These are phyloP conservation scores for Suillus cothurnatus DNA, from an alignment of 768 basidiomycete genomes.

Conservation along the genomic window DNA sequence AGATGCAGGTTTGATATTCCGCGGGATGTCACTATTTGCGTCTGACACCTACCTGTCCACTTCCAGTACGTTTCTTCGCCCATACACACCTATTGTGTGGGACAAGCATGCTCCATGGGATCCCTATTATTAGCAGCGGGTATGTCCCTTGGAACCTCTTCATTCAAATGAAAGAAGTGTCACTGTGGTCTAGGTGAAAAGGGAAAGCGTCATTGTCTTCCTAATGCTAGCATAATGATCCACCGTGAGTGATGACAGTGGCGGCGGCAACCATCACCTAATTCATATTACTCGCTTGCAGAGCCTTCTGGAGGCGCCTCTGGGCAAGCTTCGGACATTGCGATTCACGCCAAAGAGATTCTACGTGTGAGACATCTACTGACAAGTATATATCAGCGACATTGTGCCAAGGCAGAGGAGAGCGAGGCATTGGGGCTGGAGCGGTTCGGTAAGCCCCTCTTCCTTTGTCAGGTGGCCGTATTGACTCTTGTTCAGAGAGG, in stretches of 20 bases:
- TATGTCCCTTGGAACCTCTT: constrained; percentile 22
- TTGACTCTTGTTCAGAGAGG: constrained; percentile 52
- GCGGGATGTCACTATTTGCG: constrained; percentile 10
- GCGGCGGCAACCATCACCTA: constrained; percentile 6
- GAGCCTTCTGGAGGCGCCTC: constrained; percentile 97
- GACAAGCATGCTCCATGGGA: constrained; percentile 96
- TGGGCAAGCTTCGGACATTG: constrained; percentile 95
- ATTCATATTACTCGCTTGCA: constrained; percentile 36
- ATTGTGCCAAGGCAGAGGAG: constrained; percentile 75
- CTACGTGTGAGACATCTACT: constrained; percentile 82
- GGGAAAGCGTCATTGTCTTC: constrained; percentile 90
- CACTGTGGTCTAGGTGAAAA: constrained; percentile 57
- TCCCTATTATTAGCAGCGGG: constrained; percentile 89
- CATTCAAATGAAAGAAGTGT: constrained; percentile 17
- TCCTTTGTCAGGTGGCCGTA: constrained; percentile 18
- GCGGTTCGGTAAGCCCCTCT: constrained; percentile 69
- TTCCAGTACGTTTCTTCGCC: constrained; percentile 87
- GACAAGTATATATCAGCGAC: constrained; percentile 87
- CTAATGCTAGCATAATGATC: constrained; percentile 97
- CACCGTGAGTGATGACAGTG: constrained; percentile 65
- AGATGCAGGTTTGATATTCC: constrained; percentile 70
- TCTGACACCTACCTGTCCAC: constrained; percentile 2
- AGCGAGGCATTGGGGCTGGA: constrained; percentile 59
- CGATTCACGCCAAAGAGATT: constrained; percentile 97
- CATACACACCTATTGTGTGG: constrained; percentile 96